These are phyloP conservation scores for Aspergillus novofumigatus DNA, from an alignment of 2,329 filamentous ascomycete genomes.

Conservation along the genomic window DNA sequence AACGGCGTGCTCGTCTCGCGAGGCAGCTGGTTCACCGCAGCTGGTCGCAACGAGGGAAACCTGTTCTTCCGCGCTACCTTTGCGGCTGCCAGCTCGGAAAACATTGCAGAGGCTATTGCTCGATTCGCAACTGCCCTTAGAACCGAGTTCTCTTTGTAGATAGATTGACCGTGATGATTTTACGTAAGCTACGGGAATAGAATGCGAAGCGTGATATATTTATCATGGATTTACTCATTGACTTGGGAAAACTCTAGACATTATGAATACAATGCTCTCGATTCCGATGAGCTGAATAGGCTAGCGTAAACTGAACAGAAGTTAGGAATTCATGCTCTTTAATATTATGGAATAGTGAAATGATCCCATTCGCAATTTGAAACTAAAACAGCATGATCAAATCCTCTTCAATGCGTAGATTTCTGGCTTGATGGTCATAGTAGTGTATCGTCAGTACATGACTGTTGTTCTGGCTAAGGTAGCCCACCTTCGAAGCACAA, in stretches of 20 bases:
- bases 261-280: not conserved
- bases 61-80: constrained; percentile 90
- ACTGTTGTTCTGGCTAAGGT: not conserved
- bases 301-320: too few relatives aligned
- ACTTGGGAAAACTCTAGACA: not conserved
- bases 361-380: too few relatives aligned
- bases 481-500: not conserved
- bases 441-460: too few relatives aligned
- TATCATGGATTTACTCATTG: not conserved
- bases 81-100: constrained; percentile 69
- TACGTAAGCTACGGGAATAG: not conserved
- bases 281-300: not conserved
- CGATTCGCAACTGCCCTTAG: constrained; percentile 73
- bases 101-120: constrained; percentile 67
- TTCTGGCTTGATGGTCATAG: too few relatives aligned
- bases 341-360: too few relatives aligned
- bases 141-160: constrained; percentile 51
- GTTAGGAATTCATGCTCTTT: too few relatives aligned
- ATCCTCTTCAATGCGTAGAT: too few relatives aligned
- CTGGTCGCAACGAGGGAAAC: constrained; percentile 56
- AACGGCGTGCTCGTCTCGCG: constrained; percentile 75
- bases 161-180: not conserved
- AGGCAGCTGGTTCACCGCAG: constrained; percentile 87
- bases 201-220: not conserved
- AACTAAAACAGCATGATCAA: too few relatives aligned